Evolutionary conservation across 1,284 basidiomycete species (phyloP).

Genomic region (Ganoderma lucidum): DNA sequence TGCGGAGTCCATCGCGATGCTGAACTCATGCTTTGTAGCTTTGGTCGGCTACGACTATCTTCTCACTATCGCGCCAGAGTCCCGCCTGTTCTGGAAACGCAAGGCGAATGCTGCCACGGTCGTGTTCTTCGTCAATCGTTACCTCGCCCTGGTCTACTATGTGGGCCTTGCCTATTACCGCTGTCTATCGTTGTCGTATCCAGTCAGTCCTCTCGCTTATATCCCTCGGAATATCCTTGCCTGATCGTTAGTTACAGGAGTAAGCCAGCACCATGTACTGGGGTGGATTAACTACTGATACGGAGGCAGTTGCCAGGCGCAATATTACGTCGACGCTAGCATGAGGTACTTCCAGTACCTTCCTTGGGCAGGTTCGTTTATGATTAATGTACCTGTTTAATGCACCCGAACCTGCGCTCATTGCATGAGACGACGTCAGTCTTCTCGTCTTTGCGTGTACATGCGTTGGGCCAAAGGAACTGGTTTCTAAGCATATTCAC

Average conservation of each 20-base stretch:
- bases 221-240: not conserved
- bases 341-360: not conserved
- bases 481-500: not conserved
- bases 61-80: conserved; percentile 15
- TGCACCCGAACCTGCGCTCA: not conserved
- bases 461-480: not conserved
- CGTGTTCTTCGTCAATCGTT: conserved; percentile 15
- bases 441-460: not conserved
- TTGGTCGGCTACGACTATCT: conserved; percentile 18
- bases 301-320: not conserved
- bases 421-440: not conserved
- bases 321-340: not conserved
- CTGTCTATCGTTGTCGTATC: not conserved
- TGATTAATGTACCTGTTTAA: not conserved
- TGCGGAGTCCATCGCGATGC: not conserved
- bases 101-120: not conserved
- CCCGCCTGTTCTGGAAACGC: conserved; percentile 17
- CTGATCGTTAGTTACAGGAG: not conserved
- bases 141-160: not conserved
- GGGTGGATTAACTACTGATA: not conserved
- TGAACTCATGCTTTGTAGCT: not conserved
- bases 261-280: not conserved
- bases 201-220: not conserved
- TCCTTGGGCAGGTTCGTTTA: not conserved
- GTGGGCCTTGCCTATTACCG: not conserved